A percentile compares a stretch with the other conserved stretches of the same genome.
Evolutionary conservation across 371 early-diverging fungal genomes (phyloP).

Genomic region (Lichtheimia corymbifera): DNA sequence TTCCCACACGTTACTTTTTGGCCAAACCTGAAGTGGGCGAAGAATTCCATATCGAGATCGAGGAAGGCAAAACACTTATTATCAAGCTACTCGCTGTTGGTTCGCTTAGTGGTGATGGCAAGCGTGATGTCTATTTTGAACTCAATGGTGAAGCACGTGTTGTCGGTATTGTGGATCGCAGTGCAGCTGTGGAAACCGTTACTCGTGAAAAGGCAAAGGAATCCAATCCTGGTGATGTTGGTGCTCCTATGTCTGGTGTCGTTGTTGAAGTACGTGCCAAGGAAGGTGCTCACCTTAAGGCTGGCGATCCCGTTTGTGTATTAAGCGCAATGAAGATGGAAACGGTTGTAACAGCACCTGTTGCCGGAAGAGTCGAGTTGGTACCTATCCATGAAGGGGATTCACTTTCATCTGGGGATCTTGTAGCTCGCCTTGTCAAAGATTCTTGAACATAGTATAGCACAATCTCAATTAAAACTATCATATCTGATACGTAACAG

Average conservation of each 20-base stretch:
- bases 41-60: conserved; percentile 85
- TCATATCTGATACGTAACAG: too few species aligned
- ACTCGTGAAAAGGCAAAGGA: conserved; percentile 80
- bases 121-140: conserved; percentile 93
- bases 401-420: conserved; percentile 79
- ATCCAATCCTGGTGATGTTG: conserved; percentile 78
- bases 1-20: conserved; percentile 92
- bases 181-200: conserved; percentile 63
- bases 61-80: conserved; percentile 88
- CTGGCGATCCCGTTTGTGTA: conserved; percentile 88
- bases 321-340: conserved; percentile 98
- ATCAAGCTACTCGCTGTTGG: conserved; percentile 91
- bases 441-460: conserved; percentile 21
- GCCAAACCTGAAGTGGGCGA: conserved; percentile 83
- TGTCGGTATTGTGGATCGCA: conserved; percentile 68
- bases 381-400: conserved; percentile 76
- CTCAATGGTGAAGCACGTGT: conserved; percentile 94
- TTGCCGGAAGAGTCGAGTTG: conserved; percentile 75
- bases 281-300: conserved; percentile 78
- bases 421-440: conserved; percentile 69
- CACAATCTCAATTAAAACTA: too few species aligned
- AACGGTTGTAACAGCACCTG: conserved; percentile 85
- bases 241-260: conserved; percentile 96
- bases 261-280: conserved; percentile 89
- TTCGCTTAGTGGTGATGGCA: conserved; percentile 74